Evolutionary conservation across 1,139 yeast genomes (phyloP).

Genomic region (Lodderomyces elongisporus): DNA sequence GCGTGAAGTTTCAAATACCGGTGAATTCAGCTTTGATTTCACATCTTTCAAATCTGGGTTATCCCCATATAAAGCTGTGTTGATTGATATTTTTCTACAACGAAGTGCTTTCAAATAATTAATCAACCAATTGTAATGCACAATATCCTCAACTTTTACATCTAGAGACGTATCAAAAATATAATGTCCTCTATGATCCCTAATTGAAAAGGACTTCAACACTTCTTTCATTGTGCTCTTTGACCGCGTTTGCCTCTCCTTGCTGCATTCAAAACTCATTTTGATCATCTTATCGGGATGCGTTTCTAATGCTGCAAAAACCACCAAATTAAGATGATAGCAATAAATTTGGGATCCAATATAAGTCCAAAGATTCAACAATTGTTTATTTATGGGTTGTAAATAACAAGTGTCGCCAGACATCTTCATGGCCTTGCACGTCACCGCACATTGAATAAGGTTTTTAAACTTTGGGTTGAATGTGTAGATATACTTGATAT

Average conservation of each 20-base stretch:
- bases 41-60: not conserved
- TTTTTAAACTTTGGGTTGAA: conserved; percentile 14
- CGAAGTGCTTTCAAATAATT: conserved; percentile 6
- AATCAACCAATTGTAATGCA: conserved; percentile 10
- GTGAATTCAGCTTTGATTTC: too few relatives aligned
- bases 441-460: conserved; percentile 11
- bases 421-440: conserved; percentile 3
- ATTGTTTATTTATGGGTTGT: conserved; percentile 13
- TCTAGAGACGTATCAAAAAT: conserved; percentile 7
- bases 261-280: conserved; percentile 10
- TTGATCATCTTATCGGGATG: conserved; percentile 10
- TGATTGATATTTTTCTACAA: conserved; percentile 1
- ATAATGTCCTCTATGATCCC: conserved; percentile 5
- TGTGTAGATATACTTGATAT: conserved; percentile 12
- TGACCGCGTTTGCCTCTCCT: conserved; percentile 9
- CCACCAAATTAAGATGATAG: conserved; percentile 13
- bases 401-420: conserved; percentile 9
- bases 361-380: conserved; percentile 15
- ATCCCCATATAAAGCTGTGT: too few relatives aligned
- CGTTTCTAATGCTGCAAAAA: conserved; percentile 9
- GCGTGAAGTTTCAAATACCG: too few relatives aligned
- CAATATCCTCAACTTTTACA: conserved; percentile 5
- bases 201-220: conserved; percentile 10
- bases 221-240: conserved; percentile 5
- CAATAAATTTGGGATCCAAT: conserved; percentile 5